Base-by-base conservation (phyloP, 768 basidiomycete species). In the Psilocybe azurescens region DNA sequence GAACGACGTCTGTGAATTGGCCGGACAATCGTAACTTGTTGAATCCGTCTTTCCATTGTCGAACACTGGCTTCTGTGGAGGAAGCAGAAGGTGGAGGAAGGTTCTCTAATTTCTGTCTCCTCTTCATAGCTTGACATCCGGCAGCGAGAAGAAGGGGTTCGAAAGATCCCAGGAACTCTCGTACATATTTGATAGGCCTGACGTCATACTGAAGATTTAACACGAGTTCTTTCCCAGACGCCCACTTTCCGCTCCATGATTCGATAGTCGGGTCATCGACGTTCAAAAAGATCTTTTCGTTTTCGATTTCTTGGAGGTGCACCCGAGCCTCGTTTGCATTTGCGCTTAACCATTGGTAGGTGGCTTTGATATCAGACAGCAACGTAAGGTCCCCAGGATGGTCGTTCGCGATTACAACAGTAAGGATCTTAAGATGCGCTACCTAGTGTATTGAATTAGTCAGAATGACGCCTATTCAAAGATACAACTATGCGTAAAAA, bases 241-340 rank as follows among this genome's bases (percentile, higher is more conserved):
- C 67, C 79, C 80, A 84, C 3, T 61, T 30, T 2, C 48, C 56
- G 10, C 50, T 46, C 81, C 81, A 82, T 0, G 59, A 53, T n/a
- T 76, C 75, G 0, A 13, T 46, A 8, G 56, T 58, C 1, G 81
- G 75, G 61, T 81, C 72, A 30, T 75, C 68, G 49, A 85, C 77
- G 49, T 85, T 85, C 53, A 85, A 72, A 69, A 83, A 84, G 1
- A 82, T 63, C 2, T 64, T 66, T 13, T 75, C 62, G 18, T 68
- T 44, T n/a, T 71, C 65, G 20, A 57, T 30, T 30, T 65, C 66
- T 3, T 64, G 53, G 6, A 72, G 62, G n/a, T 76, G 56, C 7
- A 51, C 32, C 6, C 61, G 44, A n/a, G 66, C 58, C 2, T 70
- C 67, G 2, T 74, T 67, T 6, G 67, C 61, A 30, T 69, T 52